These are phyloP conservation scores for Nicotiana knightiana DNA, from an alignment of 257 asterid species.

Conservation along the genomic window DNA sequence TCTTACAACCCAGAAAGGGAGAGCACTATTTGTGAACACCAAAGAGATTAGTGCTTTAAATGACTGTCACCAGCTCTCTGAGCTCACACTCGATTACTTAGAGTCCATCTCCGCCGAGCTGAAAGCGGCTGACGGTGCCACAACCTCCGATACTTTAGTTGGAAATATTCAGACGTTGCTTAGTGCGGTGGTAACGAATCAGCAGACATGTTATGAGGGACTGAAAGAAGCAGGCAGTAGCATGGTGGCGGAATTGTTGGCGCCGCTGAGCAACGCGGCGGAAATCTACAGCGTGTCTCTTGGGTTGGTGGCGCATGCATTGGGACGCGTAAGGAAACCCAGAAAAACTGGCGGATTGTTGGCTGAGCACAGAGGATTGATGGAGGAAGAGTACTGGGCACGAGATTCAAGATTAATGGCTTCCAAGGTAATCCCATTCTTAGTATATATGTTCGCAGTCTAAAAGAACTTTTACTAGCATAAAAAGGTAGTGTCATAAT, in stretches of 20 bases:
- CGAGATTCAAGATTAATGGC: constrained; percentile 14
- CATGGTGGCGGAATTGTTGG: constrained; percentile 14
- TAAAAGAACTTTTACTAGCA: too few relatives aligned
- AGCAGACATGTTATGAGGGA: constrained; percentile 41
- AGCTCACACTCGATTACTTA: constrained; percentile 27
- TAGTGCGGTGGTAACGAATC: constrained; percentile 46
- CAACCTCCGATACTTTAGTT: constrained; percentile 14
- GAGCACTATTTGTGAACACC: not conserved
- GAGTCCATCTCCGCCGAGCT: constrained; percentile 15
- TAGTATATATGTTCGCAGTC: too few relatives aligned
- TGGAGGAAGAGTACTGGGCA: constrained; percentile 17
- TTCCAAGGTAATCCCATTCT: constrained; percentile 21
- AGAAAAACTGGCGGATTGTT: not conserved
- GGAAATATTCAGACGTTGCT: constrained; percentile 30
- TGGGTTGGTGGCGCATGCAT: constrained; percentile 33
- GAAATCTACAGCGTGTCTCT: constrained; percentile 29
- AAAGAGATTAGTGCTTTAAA: constrained; percentile 25
- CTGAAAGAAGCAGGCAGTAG: constrained; percentile 27
- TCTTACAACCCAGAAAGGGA: constrained; percentile 2
- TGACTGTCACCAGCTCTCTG: constrained; percentile 30
- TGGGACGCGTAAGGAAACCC: constrained; percentile 13
- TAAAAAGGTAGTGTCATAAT: too few relatives aligned
- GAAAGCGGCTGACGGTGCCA: not conserved
- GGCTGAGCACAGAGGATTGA: not conserved
- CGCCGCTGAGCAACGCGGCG: constrained; percentile 21